Evolutionary conservation across 257 asterid genomes (phyloP).

Genomic region (Solanum ahanhuiri): DNA sequence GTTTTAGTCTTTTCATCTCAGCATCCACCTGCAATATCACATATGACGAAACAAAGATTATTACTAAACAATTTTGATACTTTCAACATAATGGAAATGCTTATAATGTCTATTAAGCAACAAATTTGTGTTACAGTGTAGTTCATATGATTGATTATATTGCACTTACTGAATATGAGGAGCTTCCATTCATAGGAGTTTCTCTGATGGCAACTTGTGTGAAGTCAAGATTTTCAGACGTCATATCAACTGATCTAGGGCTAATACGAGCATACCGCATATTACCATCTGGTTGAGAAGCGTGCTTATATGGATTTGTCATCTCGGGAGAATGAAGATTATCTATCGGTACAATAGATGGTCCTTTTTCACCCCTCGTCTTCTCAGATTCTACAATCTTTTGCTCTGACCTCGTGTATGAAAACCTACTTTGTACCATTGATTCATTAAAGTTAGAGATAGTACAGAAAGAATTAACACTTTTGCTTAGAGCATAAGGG

Average conservation of each 20-base stretch:
- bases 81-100: not conserved
- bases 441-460: not conserved
- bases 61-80: not conserved
- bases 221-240: conserved; percentile 10
- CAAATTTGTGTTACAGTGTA: not conserved
- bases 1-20: conserved; percentile 42
- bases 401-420: not conserved
- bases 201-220: conserved; percentile 6
- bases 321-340: conserved; percentile 1
- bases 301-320: conserved; percentile 4
- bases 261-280: conserved; percentile 2
- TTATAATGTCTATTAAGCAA: not conserved
- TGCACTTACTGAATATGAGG: conserved; percentile 29
- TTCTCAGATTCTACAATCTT: not conserved
- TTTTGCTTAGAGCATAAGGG: not conserved
- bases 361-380: not conserved
- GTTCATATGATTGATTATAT: not conserved
- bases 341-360: not conserved
- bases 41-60: not conserved
- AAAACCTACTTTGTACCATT: not conserved
- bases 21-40: conserved; percentile 18
- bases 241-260: conserved; percentile 19
- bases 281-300: conserved; percentile 5
- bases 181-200: conserved; percentile 1
- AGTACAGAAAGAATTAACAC: not conserved